Conservation (phyloP, 371 early-diverging fungal genomes). For the Apophysomyces ossiformis region DNA sequence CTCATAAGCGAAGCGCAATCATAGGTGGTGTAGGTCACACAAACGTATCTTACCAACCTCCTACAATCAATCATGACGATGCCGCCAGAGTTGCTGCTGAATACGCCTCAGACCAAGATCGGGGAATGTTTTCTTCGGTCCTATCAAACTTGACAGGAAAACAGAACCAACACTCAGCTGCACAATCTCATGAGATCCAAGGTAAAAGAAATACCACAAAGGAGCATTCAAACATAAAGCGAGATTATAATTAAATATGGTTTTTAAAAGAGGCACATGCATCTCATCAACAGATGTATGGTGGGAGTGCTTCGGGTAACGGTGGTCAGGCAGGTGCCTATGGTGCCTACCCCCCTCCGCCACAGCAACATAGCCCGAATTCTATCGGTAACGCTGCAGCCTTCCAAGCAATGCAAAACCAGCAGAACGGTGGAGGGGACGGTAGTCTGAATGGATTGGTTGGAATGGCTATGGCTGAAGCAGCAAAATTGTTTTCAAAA, state of each 20-base stretch:
- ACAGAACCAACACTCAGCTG: conserved; percentile 17
- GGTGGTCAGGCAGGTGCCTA: conserved; percentile 8
- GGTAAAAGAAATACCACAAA: conserved; percentile 18
- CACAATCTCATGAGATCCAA: conserved; percentile 35
- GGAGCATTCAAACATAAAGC: neutral
- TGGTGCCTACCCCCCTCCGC: conserved; percentile 12
- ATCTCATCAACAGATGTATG: conserved; percentile 34
- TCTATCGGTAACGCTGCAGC: conserved; percentile 61
- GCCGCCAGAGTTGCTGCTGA: conserved; percentile 21
- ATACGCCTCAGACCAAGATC: conserved; percentile 24
- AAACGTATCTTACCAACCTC: conserved; percentile 8
- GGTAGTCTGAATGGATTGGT: conserved; percentile 50
- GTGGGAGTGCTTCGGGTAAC: conserved; percentile 1
- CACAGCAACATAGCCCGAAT: conserved; percentile 33
- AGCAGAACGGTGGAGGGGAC: conserved; percentile 25
- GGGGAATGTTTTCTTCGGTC: conserved; percentile 24
- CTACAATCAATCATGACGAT: conserved; percentile 16
- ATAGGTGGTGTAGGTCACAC: neutral
- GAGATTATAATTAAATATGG: neutral
- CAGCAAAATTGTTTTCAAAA: conserved; percentile 49
- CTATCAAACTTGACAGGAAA: conserved; percentile 32
- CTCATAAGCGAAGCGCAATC: neutral
- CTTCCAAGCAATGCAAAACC: conserved; percentile 47
- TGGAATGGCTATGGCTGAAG: conserved; percentile 59
- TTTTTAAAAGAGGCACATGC: conserved; percentile 9